These are phyloP conservation scores for Aphanoascus verrucosus DNA, from an alignment of 2,329 filamentous ascomycete species.

Conservation along the genomic window DNA sequence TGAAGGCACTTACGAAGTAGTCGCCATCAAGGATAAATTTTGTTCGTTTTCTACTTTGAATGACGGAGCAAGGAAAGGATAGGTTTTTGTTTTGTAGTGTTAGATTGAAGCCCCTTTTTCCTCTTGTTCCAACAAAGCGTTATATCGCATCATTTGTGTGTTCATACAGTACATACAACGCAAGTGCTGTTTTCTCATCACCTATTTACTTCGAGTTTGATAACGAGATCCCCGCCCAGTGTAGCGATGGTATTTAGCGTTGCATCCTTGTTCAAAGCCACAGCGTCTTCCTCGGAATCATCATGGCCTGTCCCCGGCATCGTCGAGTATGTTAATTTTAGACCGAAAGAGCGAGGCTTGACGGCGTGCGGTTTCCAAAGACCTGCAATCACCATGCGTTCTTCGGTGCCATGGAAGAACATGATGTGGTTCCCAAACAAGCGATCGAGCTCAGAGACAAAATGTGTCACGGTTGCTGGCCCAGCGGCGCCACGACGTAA, in stretches of 20 bases:
- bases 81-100: slow-evolving; percentile 6
- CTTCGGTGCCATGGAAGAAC: slow-evolving; percentile 62
- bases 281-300: slow-evolving; percentile 16
- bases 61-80: slow-evolving; percentile 32
- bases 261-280: slow-evolving; percentile 31
- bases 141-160: too few relatives aligned
- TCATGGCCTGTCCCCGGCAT: slow-evolving; percentile 13
- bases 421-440: slow-evolving; percentile 60
- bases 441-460: slow-evolving; percentile 56
- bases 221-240: slow-evolving; percentile 57
- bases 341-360: slow-evolving; percentile 25
- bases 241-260: slow-evolving; percentile 38
- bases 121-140: neutral
- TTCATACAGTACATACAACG: too few relatives aligned
- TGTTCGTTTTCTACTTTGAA: slow-evolving; percentile 76
- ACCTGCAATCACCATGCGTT: slow-evolving; percentile 50
- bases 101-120: neutral
- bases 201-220: slow-evolving; percentile 37
- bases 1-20: slow-evolving; percentile 95
- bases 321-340: slow-evolving; percentile 33
- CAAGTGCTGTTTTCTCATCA: neutral
- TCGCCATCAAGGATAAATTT: slow-evolving; percentile 86
- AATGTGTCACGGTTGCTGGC: slow-evolving; percentile 48
- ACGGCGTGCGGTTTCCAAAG: slow-evolving; percentile 50
- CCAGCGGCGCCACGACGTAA: slow-evolving; percentile 47